Conservation (phyloP, 1,284 basidiomycete species). For the Cryptococcus depauperatus region DNA sequence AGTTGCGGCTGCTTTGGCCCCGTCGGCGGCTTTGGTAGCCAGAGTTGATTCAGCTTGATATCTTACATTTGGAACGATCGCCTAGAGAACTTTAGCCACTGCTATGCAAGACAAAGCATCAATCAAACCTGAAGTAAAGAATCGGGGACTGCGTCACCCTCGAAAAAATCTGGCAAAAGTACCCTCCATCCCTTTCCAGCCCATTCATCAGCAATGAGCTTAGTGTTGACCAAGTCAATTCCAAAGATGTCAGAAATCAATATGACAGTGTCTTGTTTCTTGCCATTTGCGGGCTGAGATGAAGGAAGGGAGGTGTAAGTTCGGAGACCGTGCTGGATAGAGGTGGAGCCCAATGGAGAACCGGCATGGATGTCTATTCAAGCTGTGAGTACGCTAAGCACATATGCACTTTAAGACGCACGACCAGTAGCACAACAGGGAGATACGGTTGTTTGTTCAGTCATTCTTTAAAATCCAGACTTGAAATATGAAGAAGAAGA, state of each 20-base stretch:
- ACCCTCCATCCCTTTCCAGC: conserved; percentile 59
- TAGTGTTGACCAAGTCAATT: conserved; percentile 52
- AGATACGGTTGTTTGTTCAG: conserved; percentile 31
- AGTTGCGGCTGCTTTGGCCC: conserved; percentile 30
- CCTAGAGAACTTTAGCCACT: conserved; percentile 6
- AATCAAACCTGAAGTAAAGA: not conserved
- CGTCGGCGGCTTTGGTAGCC: conserved; percentile 39
- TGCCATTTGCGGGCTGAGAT: conserved; percentile 1
- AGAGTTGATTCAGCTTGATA: conserved; percentile 24
- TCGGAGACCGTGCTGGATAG: conserved; percentile 26
- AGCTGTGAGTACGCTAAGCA: not conserved
- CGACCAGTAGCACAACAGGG: conserved; percentile 37
- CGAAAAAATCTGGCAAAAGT: conserved; percentile 54
- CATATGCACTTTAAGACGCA: conserved; percentile 10
- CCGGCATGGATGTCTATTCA: conserved; percentile 34
- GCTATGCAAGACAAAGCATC: not conserved
- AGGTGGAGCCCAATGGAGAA: conserved; percentile 24
- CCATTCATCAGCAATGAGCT: conserved; percentile 55
- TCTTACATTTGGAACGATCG: conserved; percentile 28
- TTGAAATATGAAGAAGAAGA: not conserved
- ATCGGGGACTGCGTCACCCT: conserved; percentile 51
- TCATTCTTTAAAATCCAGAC: conserved; percentile 12
- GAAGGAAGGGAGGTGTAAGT: conserved; percentile 32
- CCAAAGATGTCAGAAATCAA: conserved; percentile 61
- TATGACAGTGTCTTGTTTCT: conserved; percentile 53